Base-by-base conservation (phyloP, 2,329 filamentous ascomycete genomes). In the Didymella segeticola region DNA sequence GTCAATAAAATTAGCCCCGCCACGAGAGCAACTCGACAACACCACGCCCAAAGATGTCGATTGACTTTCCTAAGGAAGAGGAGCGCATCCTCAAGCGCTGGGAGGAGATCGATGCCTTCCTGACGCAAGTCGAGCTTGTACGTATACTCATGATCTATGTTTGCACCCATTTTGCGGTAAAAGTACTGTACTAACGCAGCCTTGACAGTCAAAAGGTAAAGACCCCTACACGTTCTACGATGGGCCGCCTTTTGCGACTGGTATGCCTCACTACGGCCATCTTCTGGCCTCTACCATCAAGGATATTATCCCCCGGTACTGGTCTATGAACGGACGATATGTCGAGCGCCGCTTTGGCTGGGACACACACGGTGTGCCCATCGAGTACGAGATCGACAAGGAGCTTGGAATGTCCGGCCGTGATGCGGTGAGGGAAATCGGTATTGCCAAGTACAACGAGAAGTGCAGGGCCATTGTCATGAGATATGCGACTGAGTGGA, bases 361-460 rank as follows among this genome's bases (percentile, higher is more conserved):
- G 93, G 93, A 97, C 73, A 91, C 93, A 1, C 93, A 97, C 72
- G 93, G 93, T 57, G 83, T 98, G 47, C 93, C 93, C 14, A 95
- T 98, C 64, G 93, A 98, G 79, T 91, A 96, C 75, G 93, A 97
- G 78, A 97, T 97, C 70, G 93, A 97, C 81, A 97, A 97, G 83
- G 93, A 93, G 77, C 82, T 96, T 61, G 90, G 90, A 33, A 93
- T 96, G 70, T 90, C 90, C 62, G 91, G 91, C 49, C 89, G 90
- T 73, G 89, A 93, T 62, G 92, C 92, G 5, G 93, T 98, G 34
- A 85, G 88, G 78, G 83, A 96, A 77, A 82, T 96, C 63, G 93
- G 93, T 43, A 87, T 97, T 63, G 89, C 84, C 61, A 89, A 89
- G 68, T 98, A 97, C 80, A 98, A 98, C 73, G 88, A 85, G 58